phyloP scores from a whole-genome alignment of 805 yeast genomes.

The Nakazawaea ambrosiae region DNA sequence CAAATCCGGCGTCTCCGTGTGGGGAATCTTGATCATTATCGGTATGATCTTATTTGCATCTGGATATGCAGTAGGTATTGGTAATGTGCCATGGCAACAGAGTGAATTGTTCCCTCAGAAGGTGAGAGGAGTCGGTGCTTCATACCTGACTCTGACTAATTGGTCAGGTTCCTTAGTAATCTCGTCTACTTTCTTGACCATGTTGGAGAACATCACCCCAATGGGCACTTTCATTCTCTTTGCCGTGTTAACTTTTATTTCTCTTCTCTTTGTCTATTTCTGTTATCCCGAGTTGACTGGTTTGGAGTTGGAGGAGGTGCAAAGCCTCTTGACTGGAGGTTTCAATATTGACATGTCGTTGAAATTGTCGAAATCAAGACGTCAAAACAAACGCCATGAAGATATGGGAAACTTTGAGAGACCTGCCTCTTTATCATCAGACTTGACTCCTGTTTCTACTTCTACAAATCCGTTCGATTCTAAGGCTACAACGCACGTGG shows the following conservation, averaged over 20 bases:
- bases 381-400: background rate
- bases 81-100: constrained; percentile 55
- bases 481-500: no score
- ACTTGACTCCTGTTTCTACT: no score
- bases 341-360: constrained; percentile 39
- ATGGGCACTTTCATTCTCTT: constrained; percentile 43
- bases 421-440: no score
- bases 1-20: constrained; percentile 16
- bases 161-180: constrained; percentile 51
- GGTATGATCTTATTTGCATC: constrained; percentile 45
- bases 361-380: constrained; percentile 16
- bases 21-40: constrained; percentile 40
- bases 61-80: constrained; percentile 47
- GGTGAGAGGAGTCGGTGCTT: constrained; percentile 44
- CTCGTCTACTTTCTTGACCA: constrained; percentile 44
- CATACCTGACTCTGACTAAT: constrained; percentile 25
- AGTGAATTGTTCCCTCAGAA: constrained; percentile 50
- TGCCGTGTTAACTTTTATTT: constrained; percentile 34
- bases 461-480: no score
- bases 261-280: constrained; percentile 38
- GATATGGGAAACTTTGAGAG: background rate
- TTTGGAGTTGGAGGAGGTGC: constrained; percentile 46
- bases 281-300: constrained; percentile 47
- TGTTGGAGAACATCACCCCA: constrained; percentile 45
- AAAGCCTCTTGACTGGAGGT: constrained; percentile 35